These are phyloP conservation scores for Tillandsia leiboldiana DNA, from an alignment of 176 grass and related monocot genomes.

Conservation along the genomic window DNA sequence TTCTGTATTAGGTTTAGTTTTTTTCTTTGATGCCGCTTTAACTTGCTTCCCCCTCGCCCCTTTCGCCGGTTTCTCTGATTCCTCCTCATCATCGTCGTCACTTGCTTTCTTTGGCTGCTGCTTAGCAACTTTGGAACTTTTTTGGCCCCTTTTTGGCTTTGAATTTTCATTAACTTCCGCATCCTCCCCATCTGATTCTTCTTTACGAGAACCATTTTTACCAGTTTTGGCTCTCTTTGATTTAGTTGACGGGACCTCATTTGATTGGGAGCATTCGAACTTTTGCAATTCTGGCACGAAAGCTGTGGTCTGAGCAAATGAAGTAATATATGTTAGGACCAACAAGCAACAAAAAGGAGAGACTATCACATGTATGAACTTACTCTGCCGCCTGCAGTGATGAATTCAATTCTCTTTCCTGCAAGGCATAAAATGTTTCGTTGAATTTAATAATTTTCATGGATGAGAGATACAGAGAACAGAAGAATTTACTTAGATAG, in stretches of 20 bases:
- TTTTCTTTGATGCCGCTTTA: background rate
- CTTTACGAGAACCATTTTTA: conserved; percentile 16
- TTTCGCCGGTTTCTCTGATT: background rate
- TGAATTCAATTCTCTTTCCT: conserved; percentile 94
- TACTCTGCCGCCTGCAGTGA: conserved; percentile 86
- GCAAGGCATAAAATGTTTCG: conserved; percentile 20
- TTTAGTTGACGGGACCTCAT: conserved; percentile 16
- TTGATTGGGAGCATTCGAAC: conserved; percentile 32
- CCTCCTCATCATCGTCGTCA: conserved; percentile 1
- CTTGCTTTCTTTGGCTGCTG: background rate
- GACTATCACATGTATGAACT: conserved; percentile 15
- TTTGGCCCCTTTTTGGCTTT: conserved; percentile 31
- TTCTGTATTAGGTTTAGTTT: background rate
- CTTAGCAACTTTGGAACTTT: conserved; percentile 5
- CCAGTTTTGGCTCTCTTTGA: conserved; percentile 15
- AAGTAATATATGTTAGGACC: conserved; percentile 1
- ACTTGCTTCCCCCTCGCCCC: background rate
- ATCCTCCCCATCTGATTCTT: conserved; percentile 20
- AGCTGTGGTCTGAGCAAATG: conserved; percentile 56
- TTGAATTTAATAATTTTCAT: conserved; percentile 9
- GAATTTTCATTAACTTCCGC: conserved; percentile 4
- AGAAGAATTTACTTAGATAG: too few relatives aligned
- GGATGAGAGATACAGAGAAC: too few relatives aligned
- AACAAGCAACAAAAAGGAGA: conserved; percentile 1
- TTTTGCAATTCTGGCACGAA: conserved; percentile 77